phyloP scores from a whole-genome alignment of 1,284 basidiomycete genomes.

The Leccinum laetum region DNA sequence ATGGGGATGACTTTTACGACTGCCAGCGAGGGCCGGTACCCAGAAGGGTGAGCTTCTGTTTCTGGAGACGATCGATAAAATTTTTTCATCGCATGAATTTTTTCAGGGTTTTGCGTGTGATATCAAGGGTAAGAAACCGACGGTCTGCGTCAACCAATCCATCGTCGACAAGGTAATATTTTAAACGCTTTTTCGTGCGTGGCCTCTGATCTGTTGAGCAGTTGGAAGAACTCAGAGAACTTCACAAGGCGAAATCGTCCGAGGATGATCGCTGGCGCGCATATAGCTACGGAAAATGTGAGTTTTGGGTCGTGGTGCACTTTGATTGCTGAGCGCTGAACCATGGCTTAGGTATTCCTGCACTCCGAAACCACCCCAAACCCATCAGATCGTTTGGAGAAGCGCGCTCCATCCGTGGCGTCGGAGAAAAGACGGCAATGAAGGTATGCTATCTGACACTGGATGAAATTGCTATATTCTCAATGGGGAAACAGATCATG shows the following conservation, averaged over 20 bases:
- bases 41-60: constrained; percentile 16
- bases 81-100: not conserved
- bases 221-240: constrained; percentile 60
- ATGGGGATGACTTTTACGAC: constrained; percentile 12
- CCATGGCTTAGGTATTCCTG: constrained; percentile 48
- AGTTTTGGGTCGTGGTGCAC: not conserved
- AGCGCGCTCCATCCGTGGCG: constrained; percentile 61
- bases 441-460: constrained; percentile 51
- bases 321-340: constrained; percentile 18
- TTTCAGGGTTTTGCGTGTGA: constrained; percentile 64
- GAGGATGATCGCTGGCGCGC: constrained; percentile 65
- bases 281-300: constrained; percentile 63
- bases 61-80: not conserved
- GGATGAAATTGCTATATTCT: not conserved
- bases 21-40: not conserved
- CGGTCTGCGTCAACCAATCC: constrained; percentile 57
- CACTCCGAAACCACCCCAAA: constrained; percentile 51
- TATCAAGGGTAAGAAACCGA: constrained; percentile 35
- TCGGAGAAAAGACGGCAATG: constrained; percentile 73
- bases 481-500: constrained; percentile 54
- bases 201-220: constrained; percentile 28
- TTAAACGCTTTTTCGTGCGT: not conserved
- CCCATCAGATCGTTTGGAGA: constrained; percentile 65
- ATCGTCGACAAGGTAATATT: constrained; percentile 61
- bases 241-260: constrained; percentile 57